A percentile compares a stretch with the other conserved stretches of the same genome.
Conservation (phyloP, 495 filamentous ascomycete genomes). For the Aspergillus heteromorphus region DNA sequence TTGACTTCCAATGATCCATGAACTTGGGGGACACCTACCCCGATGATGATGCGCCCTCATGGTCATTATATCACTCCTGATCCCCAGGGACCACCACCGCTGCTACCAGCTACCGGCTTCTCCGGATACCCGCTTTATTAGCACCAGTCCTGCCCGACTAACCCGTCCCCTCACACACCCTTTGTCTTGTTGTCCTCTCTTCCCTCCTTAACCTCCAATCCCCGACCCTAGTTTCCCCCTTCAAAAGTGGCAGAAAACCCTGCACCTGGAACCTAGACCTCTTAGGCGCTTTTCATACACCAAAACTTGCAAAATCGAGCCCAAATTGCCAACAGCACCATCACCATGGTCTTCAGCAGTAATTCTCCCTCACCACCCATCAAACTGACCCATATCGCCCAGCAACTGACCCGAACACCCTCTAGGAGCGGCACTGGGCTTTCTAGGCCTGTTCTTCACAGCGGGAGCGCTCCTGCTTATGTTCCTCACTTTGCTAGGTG, state of each 20-base stretch:
- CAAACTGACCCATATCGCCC: not conserved
- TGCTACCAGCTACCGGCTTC: conserved; percentile 20
- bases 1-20: not conserved
- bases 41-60: conserved; percentile 22
- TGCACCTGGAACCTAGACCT: no score
- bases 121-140: conserved; percentile 21
- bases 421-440: conserved; percentile 45
- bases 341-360: conserved; percentile 34
- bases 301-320: not conserved
- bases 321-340: not conserved
- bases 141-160: not conserved
- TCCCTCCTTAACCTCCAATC: not conserved
- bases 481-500: conserved; percentile 75
- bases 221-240: not conserved
- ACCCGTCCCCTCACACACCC: conserved; percentile 3
- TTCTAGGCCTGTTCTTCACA: conserved; percentile 69
- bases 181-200: not conserved
- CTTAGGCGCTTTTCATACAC: not conserved
- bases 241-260: no score
- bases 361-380: conserved; percentile 8
- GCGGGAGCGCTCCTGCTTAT: conserved; percentile 68
- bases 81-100: not conserved
- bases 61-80: conserved; percentile 27
- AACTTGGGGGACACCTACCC: not conserved
- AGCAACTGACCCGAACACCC: not conserved